Conservation (phyloP, 495 filamentous ascomycete genomes). For the Pyrenula massariospora region DNA sequence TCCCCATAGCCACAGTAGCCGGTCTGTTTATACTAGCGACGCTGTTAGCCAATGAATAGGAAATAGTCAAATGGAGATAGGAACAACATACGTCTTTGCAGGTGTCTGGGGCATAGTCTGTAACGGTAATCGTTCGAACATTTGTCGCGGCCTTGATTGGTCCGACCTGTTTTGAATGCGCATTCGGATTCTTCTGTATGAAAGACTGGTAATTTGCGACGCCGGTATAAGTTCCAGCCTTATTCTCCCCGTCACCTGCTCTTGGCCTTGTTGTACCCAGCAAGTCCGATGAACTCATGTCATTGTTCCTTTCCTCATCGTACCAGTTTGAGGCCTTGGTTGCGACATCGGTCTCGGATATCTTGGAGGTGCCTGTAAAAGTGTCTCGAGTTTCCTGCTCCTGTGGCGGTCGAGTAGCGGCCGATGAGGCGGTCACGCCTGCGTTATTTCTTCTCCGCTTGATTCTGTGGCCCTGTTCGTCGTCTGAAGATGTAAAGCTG, state of each 20-base stretch:
- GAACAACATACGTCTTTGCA: too few relatives aligned
- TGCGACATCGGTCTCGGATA: conserved; percentile 53
- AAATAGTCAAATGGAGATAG: too few relatives aligned
- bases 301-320: conserved; percentile 45
- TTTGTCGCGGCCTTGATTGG: conserved; percentile 85
- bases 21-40: conserved; percentile 83
- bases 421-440: conserved; percentile 43
- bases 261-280: conserved; percentile 48
- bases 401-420: conserved; percentile 19
- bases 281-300: conserved; percentile 45
- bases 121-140: conserved; percentile 80
- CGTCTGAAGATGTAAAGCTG: conserved; percentile 63
- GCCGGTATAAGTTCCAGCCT: conserved; percentile 70
- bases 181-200: conserved; percentile 74
- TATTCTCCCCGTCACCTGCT: conserved; percentile 7
- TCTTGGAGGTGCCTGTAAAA: conserved; percentile 29
- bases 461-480: conserved; percentile 58
- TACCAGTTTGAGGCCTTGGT: conserved; percentile 90
- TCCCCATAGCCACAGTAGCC: conserved; percentile 75
- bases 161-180: conserved; percentile 58
- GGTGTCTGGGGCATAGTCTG: conserved; percentile 85
- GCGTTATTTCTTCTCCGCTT: conserved; percentile 68
- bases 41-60: too few relatives aligned
- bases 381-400: conserved; percentile 42
- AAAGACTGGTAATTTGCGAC: conserved; percentile 59